Base-by-base conservation (phyloP, 305 asterid genomes). In the Fraxinus sp. region DNA sequence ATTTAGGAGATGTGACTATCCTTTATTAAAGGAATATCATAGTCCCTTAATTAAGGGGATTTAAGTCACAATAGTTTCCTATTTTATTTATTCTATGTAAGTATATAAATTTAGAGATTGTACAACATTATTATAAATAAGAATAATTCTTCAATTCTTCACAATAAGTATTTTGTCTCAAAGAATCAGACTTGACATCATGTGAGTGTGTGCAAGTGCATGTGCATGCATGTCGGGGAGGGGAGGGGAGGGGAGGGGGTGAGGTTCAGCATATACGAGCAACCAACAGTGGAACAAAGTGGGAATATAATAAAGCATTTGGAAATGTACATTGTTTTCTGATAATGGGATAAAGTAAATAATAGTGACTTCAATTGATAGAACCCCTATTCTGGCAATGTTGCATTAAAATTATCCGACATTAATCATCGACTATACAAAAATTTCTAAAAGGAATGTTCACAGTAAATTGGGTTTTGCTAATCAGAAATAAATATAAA, bases 401-500 rank as follows among this genome's bases (percentile, higher is more conserved):
- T 16, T 24, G 79, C 73, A 77, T 10, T 46, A 66, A 81, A 79
- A 39, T 28, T 76, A 24, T 62, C 66, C 41, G 11, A 59, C 64
- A 64, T 11, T 37, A 22, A 73, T 72, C 73, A 37, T 28, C 1
- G 79, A 66, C 41, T n/a, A 26, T 37, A 66, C 64, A 49, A 37
- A 68, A 77, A 83, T 59, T 32, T 70, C 70, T 6, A 66, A 81
- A 84, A 24, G 44, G 57, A 68, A 39, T 80, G 11, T 26, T 55
- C 26, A 32, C 57, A 79, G 76, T 6, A 68, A 84, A 66, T 73
- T 78, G 76, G 13, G 83, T 64, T 80, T 81, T 62, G 78, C 72
- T 36, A 73, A 80, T 74, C 20, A 44, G n/a, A 49, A 78, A 37
- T 36, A 82, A 62, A 44, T 71, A 28, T 30, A 33, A 77, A 49